Conservation (phyloP, 75 land plant species). For the Picea glauca region DNA sequence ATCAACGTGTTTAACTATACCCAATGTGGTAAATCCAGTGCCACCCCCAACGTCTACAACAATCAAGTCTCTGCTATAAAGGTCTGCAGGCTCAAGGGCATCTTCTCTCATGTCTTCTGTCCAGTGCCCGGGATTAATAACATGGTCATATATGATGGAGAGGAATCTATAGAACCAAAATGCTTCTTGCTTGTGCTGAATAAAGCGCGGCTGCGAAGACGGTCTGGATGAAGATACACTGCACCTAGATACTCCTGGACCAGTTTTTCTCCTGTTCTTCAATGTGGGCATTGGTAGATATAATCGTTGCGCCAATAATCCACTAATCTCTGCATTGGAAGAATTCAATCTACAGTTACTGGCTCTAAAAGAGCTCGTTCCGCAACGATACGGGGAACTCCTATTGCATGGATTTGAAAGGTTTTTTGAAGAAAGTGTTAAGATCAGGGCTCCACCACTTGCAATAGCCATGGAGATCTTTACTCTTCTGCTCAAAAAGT, state of each 20-base stretch:
- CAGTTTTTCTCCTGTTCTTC: constrained; percentile 10
- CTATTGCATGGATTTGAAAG: background rate
- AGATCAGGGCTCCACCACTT: constrained; percentile 7
- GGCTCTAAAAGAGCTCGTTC: background rate
- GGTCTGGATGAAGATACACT: constrained; percentile 59
- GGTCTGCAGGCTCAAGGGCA: constrained; percentile 93
- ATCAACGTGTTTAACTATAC: constrained; percentile 87
- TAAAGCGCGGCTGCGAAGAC: constrained; percentile 88
- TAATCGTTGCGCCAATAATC: background rate
- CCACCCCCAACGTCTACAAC: constrained; percentile 99
- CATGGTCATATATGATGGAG: constrained; percentile 90
- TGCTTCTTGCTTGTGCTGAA: constrained; percentile 98
- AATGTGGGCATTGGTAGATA: background rate
- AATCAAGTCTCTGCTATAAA: constrained; percentile 47
- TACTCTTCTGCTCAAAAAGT: background rate
- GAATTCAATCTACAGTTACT: background rate
- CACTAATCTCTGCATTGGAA: background rate
- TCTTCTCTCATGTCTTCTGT: constrained; percentile 99
- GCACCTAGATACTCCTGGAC: constrained; percentile 24
- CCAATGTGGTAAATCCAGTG: constrained; percentile 93
- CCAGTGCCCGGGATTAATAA: constrained; percentile 99
- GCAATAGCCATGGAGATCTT: constrained; percentile 4
- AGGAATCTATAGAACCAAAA: constrained; percentile 97
- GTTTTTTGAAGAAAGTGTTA: background rate
- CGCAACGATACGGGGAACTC: background rate